These are phyloP conservation scores for Acacia concinna DNA, from an alignment of 331 rosid genomes.

Conservation along the genomic window DNA sequence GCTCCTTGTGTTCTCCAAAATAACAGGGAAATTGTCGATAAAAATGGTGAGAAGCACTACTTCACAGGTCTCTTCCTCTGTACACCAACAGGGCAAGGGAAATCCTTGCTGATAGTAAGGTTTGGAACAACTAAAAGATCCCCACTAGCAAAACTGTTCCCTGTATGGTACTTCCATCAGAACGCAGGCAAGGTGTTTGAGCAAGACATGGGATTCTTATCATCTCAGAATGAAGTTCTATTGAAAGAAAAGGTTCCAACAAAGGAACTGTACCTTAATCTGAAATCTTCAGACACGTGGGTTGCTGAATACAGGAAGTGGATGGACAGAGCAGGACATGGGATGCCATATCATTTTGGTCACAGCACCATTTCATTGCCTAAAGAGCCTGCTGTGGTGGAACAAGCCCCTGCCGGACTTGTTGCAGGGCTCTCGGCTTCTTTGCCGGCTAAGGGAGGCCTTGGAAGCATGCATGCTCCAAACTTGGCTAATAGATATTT, in stretches of 20 bases:
- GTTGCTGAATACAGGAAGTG: conserved; percentile 90
- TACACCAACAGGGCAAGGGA: conserved; percentile 95
- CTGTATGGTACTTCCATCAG: conserved; percentile 92
- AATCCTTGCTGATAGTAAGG: conserved; percentile 88
- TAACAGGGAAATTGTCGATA: conserved; percentile 56
- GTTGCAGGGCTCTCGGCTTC: conserved; percentile 76
- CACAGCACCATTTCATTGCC: conserved; percentile 85
- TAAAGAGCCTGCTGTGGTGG: conserved; percentile 83
- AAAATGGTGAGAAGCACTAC: conserved; percentile 62
- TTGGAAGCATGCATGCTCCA: conserved; percentile 78
- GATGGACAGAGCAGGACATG: conserved; percentile 99
- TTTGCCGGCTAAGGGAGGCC: conserved; percentile 81
- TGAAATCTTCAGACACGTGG: conserved; percentile 89
- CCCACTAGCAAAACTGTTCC: conserved; percentile 58
- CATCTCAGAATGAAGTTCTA: conserved; percentile 90
- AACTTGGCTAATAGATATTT: conserved; percentile 82
- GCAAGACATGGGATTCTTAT: conserved; percentile 98
- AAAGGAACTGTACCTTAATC: conserved; percentile 72
- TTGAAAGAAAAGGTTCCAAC: conserved; percentile 83
- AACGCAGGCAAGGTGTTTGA: conserved; percentile 93
- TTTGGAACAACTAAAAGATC: conserved; percentile 79
- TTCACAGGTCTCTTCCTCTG: conserved; percentile 89
- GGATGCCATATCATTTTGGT: conserved; percentile 97
- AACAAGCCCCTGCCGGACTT: conserved; percentile 91
- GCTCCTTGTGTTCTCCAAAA: conserved; percentile 95